Conservation (phyloP, 2,329 filamentous ascomycete species). For the Podosphaera fusca region DNA sequence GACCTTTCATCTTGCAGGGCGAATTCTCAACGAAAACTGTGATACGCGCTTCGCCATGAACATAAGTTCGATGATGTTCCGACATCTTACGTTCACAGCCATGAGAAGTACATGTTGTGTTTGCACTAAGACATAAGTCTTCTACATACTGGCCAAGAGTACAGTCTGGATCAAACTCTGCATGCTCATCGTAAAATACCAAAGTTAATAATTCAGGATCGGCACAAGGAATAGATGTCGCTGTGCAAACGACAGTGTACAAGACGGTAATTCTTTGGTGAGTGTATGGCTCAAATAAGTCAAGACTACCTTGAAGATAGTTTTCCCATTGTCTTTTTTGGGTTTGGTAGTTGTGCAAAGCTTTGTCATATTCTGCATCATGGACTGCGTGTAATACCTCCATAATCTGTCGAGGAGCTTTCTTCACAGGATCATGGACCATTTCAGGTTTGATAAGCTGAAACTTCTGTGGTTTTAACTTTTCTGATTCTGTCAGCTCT, state of each 20-base stretch:
- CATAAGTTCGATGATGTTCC: conserved; percentile 88
- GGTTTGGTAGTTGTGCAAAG: conserved; percentile 76
- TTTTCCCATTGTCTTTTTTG: conserved; percentile 94
- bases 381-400: conserved; percentile 89
- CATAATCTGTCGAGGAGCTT: conserved; percentile 66
- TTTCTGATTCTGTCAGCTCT: conserved; percentile 32
- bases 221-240: conserved; percentile 77
- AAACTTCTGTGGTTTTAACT: conserved; percentile 47
- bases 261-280: conserved; percentile 93
- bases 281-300: conserved; percentile 81
- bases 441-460: conserved; percentile 86
- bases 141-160: conserved; percentile 90
- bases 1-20: conserved; percentile 37
- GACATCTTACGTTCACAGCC: conserved; percentile 75
- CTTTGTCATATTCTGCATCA: conserved; percentile 90
- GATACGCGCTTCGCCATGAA: conserved; percentile 84
- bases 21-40: conserved; percentile 72
- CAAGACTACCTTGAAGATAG: conserved; percentile 68
- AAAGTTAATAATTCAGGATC: conserved; percentile 80
- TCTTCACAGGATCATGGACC: conserved; percentile 65
- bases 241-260: conserved; percentile 81
- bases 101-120: conserved; percentile 57
- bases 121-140: conserved; percentile 56
- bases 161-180: conserved; percentile 56
- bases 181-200: conserved; percentile 82